Evolutionary conservation across 2,329 filamentous ascomycete genomes (phyloP), one percentile per base, ranked within the genome.

Genomic region (Penicillium glabrum): DNA sequence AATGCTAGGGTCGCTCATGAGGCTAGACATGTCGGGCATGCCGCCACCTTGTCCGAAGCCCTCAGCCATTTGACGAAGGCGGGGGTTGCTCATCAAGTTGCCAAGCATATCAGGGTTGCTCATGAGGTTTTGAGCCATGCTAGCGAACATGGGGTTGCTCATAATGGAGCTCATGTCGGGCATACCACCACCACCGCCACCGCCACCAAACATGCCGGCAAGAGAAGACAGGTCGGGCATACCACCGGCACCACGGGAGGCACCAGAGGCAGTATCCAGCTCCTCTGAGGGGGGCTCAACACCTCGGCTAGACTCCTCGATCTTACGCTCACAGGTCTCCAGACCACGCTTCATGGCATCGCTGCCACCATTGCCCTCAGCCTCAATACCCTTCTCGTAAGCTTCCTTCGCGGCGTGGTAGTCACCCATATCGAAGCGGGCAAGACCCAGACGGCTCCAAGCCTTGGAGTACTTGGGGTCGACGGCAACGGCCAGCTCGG

Each of bases 101-200:
- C 82, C 84, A 86, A 98, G 89, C 81, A 93, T 86, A 10, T 96
- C 90, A 0, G 95, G 95, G 79, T 99, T 97, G 78, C 87, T 91
- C 95, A 98, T 98, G 54, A 99, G 78, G 76, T 91, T 96, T 81
- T 97, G 91, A 5, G 95, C 95, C 92, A 98, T 97, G 79, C 85
- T 90, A 50, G 92, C 86, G 79, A 99, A 96, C 95, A 98, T 98
- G 54, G 95, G 95, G 80, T 98, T 99, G 81, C 82, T 92, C 92
- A 98, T 96, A 74, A 99, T 87, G 61, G 86, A 85, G 62, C 86
- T 79, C 24, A 99, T 81, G 74, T 98, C 93, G 13, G 93, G 92
- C 89, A 96, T 95, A 53, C 83, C 86, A 26, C 82, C 87, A 53
- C 83, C 86, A 26, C 82, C 87, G 21, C 81, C 85, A 19, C 51